These are phyloP conservation scores for Panicum miliaceum DNA, from an alignment of 176 grass and related monocot genomes.

Conservation along the genomic window DNA sequence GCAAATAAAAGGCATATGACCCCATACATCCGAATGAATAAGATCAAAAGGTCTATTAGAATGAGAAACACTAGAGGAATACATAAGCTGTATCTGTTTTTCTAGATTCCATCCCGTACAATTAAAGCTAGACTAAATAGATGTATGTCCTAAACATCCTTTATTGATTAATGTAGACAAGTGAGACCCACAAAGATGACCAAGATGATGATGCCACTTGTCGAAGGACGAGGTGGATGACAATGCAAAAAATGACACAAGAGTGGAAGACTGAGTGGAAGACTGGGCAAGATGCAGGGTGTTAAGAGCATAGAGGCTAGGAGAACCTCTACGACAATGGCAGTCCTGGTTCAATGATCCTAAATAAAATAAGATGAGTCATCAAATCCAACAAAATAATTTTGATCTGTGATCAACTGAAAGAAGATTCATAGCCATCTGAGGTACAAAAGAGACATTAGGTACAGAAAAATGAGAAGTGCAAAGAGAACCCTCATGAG, in stretches of 20 bases:
- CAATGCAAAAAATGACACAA: not conserved
- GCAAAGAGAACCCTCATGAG: not conserved
- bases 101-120: not conserved
- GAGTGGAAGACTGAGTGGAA: not conserved
- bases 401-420: not conserved
- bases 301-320: not conserved
- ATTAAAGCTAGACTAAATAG: not conserved
- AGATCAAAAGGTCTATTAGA: not conserved
- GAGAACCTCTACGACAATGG: not conserved
- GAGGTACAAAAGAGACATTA: no score
- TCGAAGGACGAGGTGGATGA: not conserved
- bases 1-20: not conserved
- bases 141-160: not conserved
- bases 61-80: not conserved
- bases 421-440: no score
- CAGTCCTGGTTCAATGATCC: not conserved
- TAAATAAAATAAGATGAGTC: not conserved
- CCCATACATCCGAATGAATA: not conserved
- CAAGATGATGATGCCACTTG: not conserved
- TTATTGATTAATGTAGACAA: not conserved
- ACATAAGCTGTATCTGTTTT: not conserved
- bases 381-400: not conserved
- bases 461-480: not conserved
- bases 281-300: not conserved
- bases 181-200: not conserved